Evolutionary conservation across 176 grass and related monocot species (phyloP).

Genomic region (Bonia amplexicaulis): DNA sequence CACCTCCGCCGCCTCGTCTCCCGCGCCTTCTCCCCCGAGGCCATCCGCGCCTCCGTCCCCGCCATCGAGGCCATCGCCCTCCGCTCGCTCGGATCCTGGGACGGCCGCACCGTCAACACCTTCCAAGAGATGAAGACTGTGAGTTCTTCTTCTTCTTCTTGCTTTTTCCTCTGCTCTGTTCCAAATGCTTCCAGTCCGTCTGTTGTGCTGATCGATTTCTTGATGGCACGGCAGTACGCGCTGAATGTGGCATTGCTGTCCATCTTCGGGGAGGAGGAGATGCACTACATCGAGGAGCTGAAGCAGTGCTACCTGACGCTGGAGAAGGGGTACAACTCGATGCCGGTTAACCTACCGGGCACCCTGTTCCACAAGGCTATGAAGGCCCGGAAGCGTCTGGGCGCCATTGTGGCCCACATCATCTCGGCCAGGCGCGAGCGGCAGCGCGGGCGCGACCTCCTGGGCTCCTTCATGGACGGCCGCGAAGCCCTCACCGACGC

Average conservation of each 20-base stretch:
- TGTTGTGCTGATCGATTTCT: neutral
- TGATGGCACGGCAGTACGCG: constrained; percentile 53
- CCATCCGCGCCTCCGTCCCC: constrained; percentile 62
- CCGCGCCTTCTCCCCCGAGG: constrained; percentile 80
- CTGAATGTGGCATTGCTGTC: constrained; percentile 95
- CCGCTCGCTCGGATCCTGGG: constrained; percentile 53
- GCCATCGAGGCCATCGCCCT: constrained; percentile 65
- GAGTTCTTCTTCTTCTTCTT: neutral
- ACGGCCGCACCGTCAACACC: constrained; percentile 67
- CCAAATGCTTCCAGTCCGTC: neutral
- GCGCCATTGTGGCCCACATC: constrained; percentile 69
- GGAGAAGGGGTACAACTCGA: constrained; percentile 98
- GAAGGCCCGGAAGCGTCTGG: constrained; percentile 69
- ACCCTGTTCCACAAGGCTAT: constrained; percentile 97
- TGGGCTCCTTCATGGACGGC: constrained; percentile 78
- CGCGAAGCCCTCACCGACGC: constrained; percentile 77
- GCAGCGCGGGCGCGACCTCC: constrained; percentile 52
- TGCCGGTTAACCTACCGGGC: constrained; percentile 90
- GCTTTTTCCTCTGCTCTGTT: neutral
- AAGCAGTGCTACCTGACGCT: constrained; percentile 92
- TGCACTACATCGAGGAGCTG: constrained; percentile 78
- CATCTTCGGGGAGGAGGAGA: constrained; percentile 91
- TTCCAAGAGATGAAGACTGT: constrained; percentile 99
- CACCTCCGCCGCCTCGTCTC: constrained; percentile 78
- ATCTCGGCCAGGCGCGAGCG: constrained; percentile 55